Evolutionary conservation across 306 rosid species (phyloP), one percentile per base, ranked within the genome.

Genomic region (Medicago lupulina): DNA sequence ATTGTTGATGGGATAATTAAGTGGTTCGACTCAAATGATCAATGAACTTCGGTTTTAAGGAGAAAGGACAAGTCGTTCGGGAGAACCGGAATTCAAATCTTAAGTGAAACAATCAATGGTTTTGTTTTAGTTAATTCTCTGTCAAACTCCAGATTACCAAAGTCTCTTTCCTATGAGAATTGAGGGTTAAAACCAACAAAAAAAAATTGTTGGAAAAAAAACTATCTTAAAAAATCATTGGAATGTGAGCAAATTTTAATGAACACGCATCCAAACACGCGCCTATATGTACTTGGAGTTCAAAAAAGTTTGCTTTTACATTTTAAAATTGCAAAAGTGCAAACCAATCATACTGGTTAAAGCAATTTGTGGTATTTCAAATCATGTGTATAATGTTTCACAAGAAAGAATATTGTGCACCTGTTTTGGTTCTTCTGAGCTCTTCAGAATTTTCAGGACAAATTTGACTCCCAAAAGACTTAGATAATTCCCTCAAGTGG

Each of bases 361-460:
- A 49, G 3, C 2, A 49, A 49, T 49, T 49, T 6, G 54, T 49
- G 18, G n/a, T 49, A 49, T 15, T 49, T 7, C 54, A 49, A 47
- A 47, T 47, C 9, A 40, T 40, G 44, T 40, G 44, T 40, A 63
- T 63, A 7, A 5, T 16, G 40, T 62, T 67, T 19, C 14, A 53
- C 11, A 58, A 72, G 77, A 82, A 41, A 70, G 47, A 73, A 63
- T 4, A 34, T 34, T 55, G n/a, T 64, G 76, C 81, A 91, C 96
- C 92, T 80, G 77, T 53, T 84, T 84, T 91, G 36, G 87, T 86
- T 74, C 81, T 87, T 58, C 21, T 84, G 59, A 91, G 77, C 46
- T 81, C 70, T 78, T 81, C 88, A 14, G 81, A 66, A 64, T 73
- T 86, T 63, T 81, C 83, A 49, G 74, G 82, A 76, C 80, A 84